Base-by-base conservation (phyloP, 2,329 filamentous ascomycete species). In the Pseudogymnoascus sp. region DNA sequence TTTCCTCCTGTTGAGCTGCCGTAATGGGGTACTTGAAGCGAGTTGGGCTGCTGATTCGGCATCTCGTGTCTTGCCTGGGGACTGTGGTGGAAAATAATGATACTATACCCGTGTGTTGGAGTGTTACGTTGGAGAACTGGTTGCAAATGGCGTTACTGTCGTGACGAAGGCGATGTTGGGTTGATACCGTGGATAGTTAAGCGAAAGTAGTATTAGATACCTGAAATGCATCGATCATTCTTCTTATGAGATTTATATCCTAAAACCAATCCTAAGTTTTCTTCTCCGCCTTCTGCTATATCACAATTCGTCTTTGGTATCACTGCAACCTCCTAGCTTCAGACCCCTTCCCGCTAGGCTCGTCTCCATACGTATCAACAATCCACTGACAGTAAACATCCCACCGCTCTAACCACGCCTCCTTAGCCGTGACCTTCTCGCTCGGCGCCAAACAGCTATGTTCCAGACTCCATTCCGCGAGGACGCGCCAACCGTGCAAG, bases 401-500 rank as follows among this genome's bases (percentile, higher is more conserved):
- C 88, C 88, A 92, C 36, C 78, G 77, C 3, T 66, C 65, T 65
- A 79, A 74, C 81, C 88, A 89, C 51, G 80, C 76, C 0, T 67
- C 63, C 28, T 70, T 71, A 2, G 77, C 79, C 3, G 68, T 14
- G n/a, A 67, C 66, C 64, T 77, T 76, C 67, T 86, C 79, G 0
- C 76, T 67, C 1, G 73, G 68, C 23, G 74, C 73, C 71, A 87
- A 76, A 69, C 83, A 86, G 1, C 84, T 78, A 71, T 88, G 84
- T 64, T 85, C 77, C 13, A 88, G 75, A 69, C 85, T 88, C 85
- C 85, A 88, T 68, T 82, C 75, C 14, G 79, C 79, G 21, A 88
- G 79, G 74, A 91, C 88, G 71, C 88, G 87, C 86, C 88, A 90
- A 48, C 88, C 88, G 67, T 84, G 84, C 0, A 92, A 74, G 16